phyloP scores from a whole-genome alignment of 805 yeast genomes.

The Myxozyma neotropica region DNA sequence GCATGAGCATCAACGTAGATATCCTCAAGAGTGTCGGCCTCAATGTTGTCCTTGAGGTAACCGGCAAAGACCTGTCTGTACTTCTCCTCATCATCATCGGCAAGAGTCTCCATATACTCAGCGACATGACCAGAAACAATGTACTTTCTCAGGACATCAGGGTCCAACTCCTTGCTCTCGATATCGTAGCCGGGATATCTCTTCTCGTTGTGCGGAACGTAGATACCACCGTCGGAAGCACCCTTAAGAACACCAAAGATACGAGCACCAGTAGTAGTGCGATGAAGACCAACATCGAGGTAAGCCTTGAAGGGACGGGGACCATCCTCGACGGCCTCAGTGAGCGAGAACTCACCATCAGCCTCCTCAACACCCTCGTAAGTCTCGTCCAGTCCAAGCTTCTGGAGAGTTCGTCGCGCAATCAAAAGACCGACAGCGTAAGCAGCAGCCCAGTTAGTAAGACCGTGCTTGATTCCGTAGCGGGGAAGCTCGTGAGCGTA shows the following conservation, averaged over 20 bases:
- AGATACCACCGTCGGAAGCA: conserved; percentile 99
- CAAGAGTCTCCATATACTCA: conserved; percentile 99
- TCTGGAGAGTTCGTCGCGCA: conserved; percentile 98
- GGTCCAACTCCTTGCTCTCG: conserved; percentile 96
- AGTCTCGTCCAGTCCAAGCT: conserved; percentile 97
- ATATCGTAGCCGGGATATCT: conserved; percentile 99
- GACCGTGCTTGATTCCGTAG: conserved; percentile 97
- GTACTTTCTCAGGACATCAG: conserved; percentile 97
- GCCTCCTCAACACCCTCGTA: conserved; percentile 99
- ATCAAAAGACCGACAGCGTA: conserved; percentile 97
- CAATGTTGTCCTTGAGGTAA: conserved; percentile 95
- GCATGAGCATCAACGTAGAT: conserved; percentile 93
- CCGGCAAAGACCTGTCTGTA: conserved; percentile 94
- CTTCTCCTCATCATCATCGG: conserved; percentile 99
- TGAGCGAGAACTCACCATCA: conserved; percentile 97
- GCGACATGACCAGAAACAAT: conserved; percentile 99
- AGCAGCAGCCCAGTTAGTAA: conserved; percentile 99
- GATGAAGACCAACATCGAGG: conserved; percentile 98
- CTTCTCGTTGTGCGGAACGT: conserved; percentile 98
- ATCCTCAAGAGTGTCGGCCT: conserved; percentile 96
- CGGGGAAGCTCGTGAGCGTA: conserved; percentile 98
- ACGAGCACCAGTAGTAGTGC: conserved; percentile 99
- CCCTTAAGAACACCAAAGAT: conserved; percentile 99
- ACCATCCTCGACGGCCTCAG: conserved; percentile 98
- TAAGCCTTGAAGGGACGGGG: conserved; percentile 99